Base-by-base conservation (phyloP, 1,139 yeast genomes). In the Debaryomycetaceae sp. region DNA sequence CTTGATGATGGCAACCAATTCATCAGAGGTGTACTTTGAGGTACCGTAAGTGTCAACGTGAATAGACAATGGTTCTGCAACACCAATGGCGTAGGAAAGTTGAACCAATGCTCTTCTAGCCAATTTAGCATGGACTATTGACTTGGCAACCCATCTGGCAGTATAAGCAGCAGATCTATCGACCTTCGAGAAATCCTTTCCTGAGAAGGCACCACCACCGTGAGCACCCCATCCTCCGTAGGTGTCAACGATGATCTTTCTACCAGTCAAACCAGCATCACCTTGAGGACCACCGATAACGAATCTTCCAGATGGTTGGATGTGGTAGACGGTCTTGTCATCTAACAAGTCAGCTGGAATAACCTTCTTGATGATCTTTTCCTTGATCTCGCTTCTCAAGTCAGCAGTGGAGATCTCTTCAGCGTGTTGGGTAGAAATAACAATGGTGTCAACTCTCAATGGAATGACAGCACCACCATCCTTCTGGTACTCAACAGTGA, bases 221-320 rank as follows among this genome's bases (percentile, higher is more conserved):
- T 92, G 98, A 61, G 98, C 98, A 74, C 98, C 97, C 94, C 98
- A 94, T 61, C 99, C 98, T 78, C 99, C 99, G 76, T 92, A 92
- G 51, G 98, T 95, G 74, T 92, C 99, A 65, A 92, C 99, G 64
- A 92, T 92, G 70, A 92, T 92, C 81, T 92, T 92, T 78, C 99
- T 89, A 71, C 99, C 99, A 56, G 99, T 92, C 63, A 92, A 78
- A 78, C 99, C 99, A 53, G 99, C 98, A 67, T 92, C 99, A 81
- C 99, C 99, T 76, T 92, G 98, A 56, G 98, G 98, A 70, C 99
- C 99, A 75, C 99, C 99, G 67, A 92, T 92, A 61, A 94, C 97
- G 81, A 92, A 92, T 74, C 98, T 86, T 59, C 99, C 99, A 51
- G 98, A 91, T 58, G 99, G 99, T 75, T 92, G 98, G 63, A 94